Evolutionary conservation across 2,329 filamentous ascomycete genomes (phyloP).

Genomic region (Seiridium unicorne): DNA sequence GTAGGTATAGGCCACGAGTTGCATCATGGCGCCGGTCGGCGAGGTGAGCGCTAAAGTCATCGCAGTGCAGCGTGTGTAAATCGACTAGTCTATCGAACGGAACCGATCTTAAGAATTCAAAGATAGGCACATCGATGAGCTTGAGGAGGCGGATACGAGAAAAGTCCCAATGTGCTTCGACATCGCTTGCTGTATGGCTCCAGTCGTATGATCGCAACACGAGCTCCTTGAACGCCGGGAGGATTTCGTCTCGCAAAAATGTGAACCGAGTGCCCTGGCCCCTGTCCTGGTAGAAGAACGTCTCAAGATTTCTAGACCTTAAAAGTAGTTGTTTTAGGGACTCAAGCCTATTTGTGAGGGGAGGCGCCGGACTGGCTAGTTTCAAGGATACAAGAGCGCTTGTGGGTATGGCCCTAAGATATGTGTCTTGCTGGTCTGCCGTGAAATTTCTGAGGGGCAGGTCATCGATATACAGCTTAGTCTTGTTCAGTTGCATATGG

Average conservation of each 20-base stretch:
- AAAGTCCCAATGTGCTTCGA: conserved; percentile 44
- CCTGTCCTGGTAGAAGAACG: conserved; percentile 41
- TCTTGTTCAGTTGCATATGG: conserved; percentile 25
- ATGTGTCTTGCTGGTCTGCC: conserved; percentile 30
- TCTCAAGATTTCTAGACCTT: conserved; percentile 30
- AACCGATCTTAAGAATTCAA: conserved; percentile 42
- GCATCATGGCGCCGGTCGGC: conserved; percentile 35
- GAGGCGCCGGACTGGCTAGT: conserved; percentile 35
- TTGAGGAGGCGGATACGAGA: conserved; percentile 38
- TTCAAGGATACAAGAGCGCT: conserved; percentile 37
- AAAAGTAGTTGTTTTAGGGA: conserved; percentile 43
- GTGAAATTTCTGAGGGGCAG: conserved; percentile 38
- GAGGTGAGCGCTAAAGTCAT: conserved; percentile 43
- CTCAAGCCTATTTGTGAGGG: conserved; percentile 37
- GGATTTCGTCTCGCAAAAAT: conserved; percentile 36
- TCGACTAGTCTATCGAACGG: conserved; percentile 31
- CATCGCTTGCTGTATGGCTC: conserved; percentile 38
- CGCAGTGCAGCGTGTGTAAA: conserved; percentile 37
- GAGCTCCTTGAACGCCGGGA: conserved; percentile 41
- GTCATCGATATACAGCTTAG: conserved; percentile 37
- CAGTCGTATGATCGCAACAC: conserved; percentile 47
- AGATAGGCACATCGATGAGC: conserved; percentile 42
- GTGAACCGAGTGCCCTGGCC: conserved; percentile 44
- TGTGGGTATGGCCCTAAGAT: conserved; percentile 37
- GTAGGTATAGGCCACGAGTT: conserved; percentile 33